phyloP scores from a whole-genome alignment of 75 land plant species.

The Chamaecyparis obtusa region DNA sequence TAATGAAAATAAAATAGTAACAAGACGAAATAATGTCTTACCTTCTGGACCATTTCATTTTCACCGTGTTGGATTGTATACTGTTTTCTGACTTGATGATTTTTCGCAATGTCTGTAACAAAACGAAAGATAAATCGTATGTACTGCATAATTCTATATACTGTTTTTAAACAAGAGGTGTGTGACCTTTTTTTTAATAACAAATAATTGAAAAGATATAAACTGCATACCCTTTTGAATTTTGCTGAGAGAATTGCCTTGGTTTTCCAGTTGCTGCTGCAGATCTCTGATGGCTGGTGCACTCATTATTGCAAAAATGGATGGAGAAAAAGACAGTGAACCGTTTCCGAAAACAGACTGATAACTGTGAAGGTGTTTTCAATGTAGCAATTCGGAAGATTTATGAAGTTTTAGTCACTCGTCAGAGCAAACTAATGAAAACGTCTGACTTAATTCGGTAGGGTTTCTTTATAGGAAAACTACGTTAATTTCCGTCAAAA shows the following conservation, averaged over 20 bases:
- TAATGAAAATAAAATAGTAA: background rate
- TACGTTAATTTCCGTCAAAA: too few species aligned
- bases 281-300: slow-evolving; percentile 37
- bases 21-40: slow-evolving; percentile 9
- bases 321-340: background rate
- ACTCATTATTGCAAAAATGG: slow-evolving; percentile 1
- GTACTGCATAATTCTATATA: background rate
- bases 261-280: slow-evolving; percentile 78
- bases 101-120: slow-evolving; percentile 84
- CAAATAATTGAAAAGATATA: background rate
- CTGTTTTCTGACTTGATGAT: slow-evolving; percentile 96
- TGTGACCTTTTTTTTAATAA: background rate
- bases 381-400: too few species aligned
- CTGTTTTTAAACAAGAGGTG: background rate
- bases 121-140: background rate
- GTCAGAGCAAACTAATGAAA: too few species aligned
- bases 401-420: too few species aligned
- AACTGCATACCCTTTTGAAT: slow-evolving; percentile 76
- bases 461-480: too few species aligned
- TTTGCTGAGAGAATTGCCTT: slow-evolving; percentile 76
- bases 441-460: too few species aligned
- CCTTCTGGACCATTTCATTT: slow-evolving; percentile 99
- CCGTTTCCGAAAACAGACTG: background rate
- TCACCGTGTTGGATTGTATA: slow-evolving; percentile 98
- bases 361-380: too few species aligned